Conservation (phyloP, 768 basidiomycete species). For the Xerocomus spinulosus region DNA sequence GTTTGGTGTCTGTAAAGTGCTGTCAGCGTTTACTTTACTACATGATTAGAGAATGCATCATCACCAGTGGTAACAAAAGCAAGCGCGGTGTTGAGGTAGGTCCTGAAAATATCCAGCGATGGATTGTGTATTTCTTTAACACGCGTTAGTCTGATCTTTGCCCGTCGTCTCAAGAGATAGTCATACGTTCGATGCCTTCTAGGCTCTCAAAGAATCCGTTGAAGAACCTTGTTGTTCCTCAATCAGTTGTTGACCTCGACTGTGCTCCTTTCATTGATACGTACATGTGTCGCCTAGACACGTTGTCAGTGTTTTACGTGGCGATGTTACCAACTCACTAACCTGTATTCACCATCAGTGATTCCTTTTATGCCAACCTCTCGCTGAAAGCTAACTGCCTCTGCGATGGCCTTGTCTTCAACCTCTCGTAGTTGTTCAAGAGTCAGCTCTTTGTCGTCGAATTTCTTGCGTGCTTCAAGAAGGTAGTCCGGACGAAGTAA, state of each 20-base stretch:
- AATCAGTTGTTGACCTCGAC: neutral
- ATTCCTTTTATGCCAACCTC: constrained; percentile 39
- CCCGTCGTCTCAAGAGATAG: neutral
- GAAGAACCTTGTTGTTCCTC: constrained; percentile 16
- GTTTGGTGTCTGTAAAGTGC: constrained; percentile 15
- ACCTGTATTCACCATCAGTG: constrained; percentile 40
- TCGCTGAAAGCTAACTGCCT: constrained; percentile 35
- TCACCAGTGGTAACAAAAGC: constrained; percentile 20
- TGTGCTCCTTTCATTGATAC: neutral
- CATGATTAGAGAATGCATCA: neutral
- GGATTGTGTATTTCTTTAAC: constrained; percentile 19
- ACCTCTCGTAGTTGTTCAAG: constrained; percentile 32
- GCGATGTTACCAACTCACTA: constrained; percentile 17
- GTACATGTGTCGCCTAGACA: constrained; percentile 24
- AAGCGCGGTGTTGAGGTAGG: constrained; percentile 23
- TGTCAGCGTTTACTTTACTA: neutral
- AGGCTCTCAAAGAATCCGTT: constrained; percentile 28
- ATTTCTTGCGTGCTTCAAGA: constrained; percentile 34
- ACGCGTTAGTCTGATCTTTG: neutral
- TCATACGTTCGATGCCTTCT: constrained; percentile 24
- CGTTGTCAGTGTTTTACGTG: constrained; percentile 1
- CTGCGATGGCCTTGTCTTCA: constrained; percentile 38
- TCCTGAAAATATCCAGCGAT: constrained; percentile 25
- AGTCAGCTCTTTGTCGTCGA: constrained; percentile 33
- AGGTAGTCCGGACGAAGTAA: constrained; percentile 39